A percentile compares a stretch with the other conserved stretches of the same genome.
These are phyloP conservation scores for Cunninghamia lanceolata DNA, from an alignment of 75 land plant species.

Conservation along the genomic window DNA sequence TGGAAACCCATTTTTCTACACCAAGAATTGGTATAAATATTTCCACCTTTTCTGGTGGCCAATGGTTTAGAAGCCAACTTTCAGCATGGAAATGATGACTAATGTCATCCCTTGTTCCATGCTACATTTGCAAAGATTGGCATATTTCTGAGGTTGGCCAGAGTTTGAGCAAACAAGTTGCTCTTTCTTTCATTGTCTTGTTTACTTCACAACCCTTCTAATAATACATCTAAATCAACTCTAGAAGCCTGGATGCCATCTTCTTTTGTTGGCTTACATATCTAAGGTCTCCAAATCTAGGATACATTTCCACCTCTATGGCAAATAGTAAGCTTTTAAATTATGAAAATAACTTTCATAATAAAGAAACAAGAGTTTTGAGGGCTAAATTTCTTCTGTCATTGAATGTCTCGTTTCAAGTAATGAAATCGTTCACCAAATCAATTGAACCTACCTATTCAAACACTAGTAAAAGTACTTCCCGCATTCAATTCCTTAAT, in stretches of 20 bases:
- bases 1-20: conserved; percentile 5
- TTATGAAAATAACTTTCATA: background rate
- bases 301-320: background rate
- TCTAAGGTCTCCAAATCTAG: background rate
- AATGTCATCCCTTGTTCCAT: background rate
- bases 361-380: background rate
- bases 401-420: background rate
- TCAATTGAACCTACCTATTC: too few species aligned
- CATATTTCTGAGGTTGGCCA: conserved; percentile 4
- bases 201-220: conserved; percentile 7
- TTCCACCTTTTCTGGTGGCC: background rate
- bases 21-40: background rate
- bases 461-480: background rate
- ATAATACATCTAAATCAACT: conserved; percentile 7
- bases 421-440: background rate
- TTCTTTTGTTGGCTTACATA: background rate
- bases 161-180: background rate
- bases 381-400: background rate
- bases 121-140: background rate
- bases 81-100: background rate
- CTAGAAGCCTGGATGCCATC: background rate
- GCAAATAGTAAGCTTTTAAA: background rate
- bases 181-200: background rate
- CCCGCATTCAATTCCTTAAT: background rate
- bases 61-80: background rate